A percentile compares a stretch with the other conserved stretches of the same genome.
Evolutionary conservation across 257 asterid species (phyloP).

Genomic region (Primulina tabacum): DNA sequence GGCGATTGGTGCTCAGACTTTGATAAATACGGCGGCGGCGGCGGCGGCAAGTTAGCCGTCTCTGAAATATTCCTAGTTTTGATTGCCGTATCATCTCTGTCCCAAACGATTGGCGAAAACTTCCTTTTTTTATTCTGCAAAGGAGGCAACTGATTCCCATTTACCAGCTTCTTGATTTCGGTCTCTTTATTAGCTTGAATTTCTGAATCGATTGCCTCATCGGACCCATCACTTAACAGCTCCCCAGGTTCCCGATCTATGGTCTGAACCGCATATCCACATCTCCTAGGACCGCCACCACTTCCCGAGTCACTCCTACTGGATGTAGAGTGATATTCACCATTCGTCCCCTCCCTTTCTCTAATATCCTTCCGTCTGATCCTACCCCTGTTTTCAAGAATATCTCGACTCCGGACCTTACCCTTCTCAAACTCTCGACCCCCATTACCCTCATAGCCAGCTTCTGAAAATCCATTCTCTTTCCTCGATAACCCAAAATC

Average conservation of each 20-base stretch:
- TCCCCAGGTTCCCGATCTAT: slow-evolving; percentile 90
- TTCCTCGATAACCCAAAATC: slow-evolving; percentile 48
- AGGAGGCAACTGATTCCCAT: slow-evolving; percentile 36
- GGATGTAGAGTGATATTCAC: slow-evolving; percentile 40
- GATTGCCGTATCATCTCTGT: slow-evolving; percentile 56
- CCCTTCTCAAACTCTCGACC: slow-evolving; percentile 39
- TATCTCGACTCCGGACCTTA: slow-evolving; percentile 31
- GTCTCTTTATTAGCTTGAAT: slow-evolving; percentile 28
- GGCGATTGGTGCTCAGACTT: slow-evolving; percentile 28
- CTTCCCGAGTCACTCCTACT: slow-evolving; percentile 54
- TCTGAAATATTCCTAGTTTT: slow-evolving; percentile 35
- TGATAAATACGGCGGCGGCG: slow-evolving; percentile 34
- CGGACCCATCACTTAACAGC: slow-evolving; percentile 82
- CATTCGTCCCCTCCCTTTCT: slow-evolving; percentile 50
- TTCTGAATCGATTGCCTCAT: slow-evolving; percentile 52
- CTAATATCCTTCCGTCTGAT: slow-evolving; percentile 53
- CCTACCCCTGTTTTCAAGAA: slow-evolving; percentile 38
- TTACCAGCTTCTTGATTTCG: slow-evolving; percentile 37
- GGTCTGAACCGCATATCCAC: slow-evolving; percentile 23
- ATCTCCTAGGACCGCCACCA: slow-evolving; percentile 38
- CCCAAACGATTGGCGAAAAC: slow-evolving; percentile 89
- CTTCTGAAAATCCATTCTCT: slow-evolving; percentile 42
- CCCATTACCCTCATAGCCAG: slow-evolving; percentile 50
- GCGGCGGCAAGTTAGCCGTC: slow-evolving; percentile 30
- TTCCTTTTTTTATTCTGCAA: slow-evolving; percentile 54